Percentiles rank a stretch among this genome's conserved stretches.
These are phyloP conservation scores for Coemansia sp. DNA, from an alignment of 192 early-diverging fungal genomes.

Conservation along the genomic window DNA sequence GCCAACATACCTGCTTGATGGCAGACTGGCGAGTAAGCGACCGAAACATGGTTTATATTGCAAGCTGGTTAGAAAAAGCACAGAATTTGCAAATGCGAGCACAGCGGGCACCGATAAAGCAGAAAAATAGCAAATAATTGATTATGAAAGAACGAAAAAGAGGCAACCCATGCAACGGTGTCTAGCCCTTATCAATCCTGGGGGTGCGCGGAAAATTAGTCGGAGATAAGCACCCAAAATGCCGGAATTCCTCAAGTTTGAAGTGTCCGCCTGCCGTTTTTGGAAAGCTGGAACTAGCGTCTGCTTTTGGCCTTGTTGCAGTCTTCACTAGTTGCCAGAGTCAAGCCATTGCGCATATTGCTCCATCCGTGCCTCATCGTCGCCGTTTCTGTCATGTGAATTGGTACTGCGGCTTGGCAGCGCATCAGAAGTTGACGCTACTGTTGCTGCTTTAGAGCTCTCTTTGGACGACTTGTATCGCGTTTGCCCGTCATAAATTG, in stretches of 20 bases:
- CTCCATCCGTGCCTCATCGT: slow-evolving; percentile 80
- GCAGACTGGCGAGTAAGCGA: slow-evolving; percentile 43
- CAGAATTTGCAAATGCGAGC: background rate
- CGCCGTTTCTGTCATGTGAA: slow-evolving; percentile 18
- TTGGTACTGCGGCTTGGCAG: too few relatives aligned
- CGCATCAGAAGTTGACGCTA: background rate
- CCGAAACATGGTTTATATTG: slow-evolving; percentile 28
- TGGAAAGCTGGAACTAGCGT: too few relatives aligned
- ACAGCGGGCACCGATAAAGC: slow-evolving; percentile 5
- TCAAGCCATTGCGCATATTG: slow-evolving; percentile 92
- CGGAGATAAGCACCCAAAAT: slow-evolving; percentile 3
- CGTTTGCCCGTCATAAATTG: slow-evolving; percentile 82
- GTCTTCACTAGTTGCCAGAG: slow-evolving; percentile 11
- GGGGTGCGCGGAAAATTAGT: too few relatives aligned
- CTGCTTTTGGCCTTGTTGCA: too few relatives aligned
- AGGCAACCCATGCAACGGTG: background rate
- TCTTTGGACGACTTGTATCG: slow-evolving; percentile 61
- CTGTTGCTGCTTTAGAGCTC: background rate
- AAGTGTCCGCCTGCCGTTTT: too few relatives aligned
- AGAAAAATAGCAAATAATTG: background rate
- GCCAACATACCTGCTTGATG: slow-evolving; percentile 46
- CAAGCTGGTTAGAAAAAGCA: slow-evolving; percentile 1
- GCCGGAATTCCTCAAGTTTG: slow-evolving; percentile 2
- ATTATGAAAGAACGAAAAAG: background rate
- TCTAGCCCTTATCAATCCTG: too few relatives aligned